Percentiles rank a stretch among this genome's conserved stretches.
phyloP scores from a whole-genome alignment of 139 green algal genomes.

The Closterium sp. region DNA sequence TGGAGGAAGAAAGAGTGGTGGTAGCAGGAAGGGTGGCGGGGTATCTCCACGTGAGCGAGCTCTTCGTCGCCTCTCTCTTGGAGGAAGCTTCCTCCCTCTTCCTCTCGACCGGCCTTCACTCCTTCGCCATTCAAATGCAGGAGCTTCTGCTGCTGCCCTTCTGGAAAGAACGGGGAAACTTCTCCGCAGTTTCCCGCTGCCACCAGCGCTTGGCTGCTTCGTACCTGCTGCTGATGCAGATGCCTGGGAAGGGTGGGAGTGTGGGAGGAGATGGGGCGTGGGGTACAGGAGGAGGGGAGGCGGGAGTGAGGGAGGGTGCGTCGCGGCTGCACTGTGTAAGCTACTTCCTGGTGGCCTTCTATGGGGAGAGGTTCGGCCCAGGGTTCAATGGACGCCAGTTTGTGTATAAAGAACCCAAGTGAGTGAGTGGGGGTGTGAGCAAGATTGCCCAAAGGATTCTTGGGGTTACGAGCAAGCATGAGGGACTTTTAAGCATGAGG shows the following conservation, averaged over 20 bases:
- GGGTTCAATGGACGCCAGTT: constrained; percentile 15
- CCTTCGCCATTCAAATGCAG: not conserved
- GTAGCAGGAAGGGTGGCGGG: not conserved
- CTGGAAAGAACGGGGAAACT: not conserved
- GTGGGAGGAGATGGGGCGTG: too few relatives aligned
- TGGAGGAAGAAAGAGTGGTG: not conserved
- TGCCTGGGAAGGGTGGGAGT: too few relatives aligned
- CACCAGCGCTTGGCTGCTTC: not conserved
- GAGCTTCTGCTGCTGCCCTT: not conserved
- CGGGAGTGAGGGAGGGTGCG: not conserved
- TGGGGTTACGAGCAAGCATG: too few relatives aligned
- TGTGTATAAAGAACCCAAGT: constrained; percentile 14
- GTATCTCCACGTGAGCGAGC: not conserved
- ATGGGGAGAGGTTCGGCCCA: constrained; percentile 10
- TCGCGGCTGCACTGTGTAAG: not conserved
- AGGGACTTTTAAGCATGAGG: too few relatives aligned
- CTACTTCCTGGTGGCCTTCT: constrained; percentile 30
- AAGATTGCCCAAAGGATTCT: too few relatives aligned
- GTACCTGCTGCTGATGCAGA: not conserved
- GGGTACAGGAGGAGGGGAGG: not conserved
- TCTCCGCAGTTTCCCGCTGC: not conserved
- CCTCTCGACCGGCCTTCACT: not conserved
- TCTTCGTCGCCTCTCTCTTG: not conserved
- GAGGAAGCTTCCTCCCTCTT: not conserved
- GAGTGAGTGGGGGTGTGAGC: not conserved